These are phyloP conservation scores for Dissophora globulifera DNA, from an alignment of 192 early-diverging fungal genomes.

Conservation along the genomic window DNA sequence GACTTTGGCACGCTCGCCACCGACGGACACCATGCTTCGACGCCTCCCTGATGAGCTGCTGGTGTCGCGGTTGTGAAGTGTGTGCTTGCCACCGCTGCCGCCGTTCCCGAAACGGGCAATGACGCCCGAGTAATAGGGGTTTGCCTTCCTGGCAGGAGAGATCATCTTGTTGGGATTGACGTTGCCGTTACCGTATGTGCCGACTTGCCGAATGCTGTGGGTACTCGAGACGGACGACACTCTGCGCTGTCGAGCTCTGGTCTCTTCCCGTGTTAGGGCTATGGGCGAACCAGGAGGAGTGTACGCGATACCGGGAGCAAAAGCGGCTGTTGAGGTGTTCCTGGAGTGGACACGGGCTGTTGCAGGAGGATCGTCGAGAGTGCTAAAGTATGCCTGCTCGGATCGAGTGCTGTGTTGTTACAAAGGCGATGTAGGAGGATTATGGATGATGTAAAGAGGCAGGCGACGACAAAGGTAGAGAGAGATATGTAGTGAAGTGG, in stretches of 20 bases:
- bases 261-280: conserved; percentile 4
- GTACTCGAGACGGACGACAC: conserved; percentile 49
- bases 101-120: conserved; percentile 40
- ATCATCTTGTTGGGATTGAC: conserved; percentile 34
- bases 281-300: conserved; percentile 21
- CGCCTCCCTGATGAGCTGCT: conserved; percentile 27
- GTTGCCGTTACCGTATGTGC: conserved; percentile 30
- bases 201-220: conserved; percentile 50
- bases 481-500: too few species aligned
- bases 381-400: not conserved
- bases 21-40: conserved; percentile 21
- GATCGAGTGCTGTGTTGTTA: not conserved
- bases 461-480: too few species aligned
- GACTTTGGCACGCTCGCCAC: conserved; percentile 27
- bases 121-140: conserved; percentile 44
- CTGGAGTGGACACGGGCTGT: not conserved
- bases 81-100: conserved; percentile 20
- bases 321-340: conserved; percentile 5
- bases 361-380: not conserved
- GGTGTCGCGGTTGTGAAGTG: conserved; percentile 31
- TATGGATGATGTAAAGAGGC: not conserved
- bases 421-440: too few species aligned
- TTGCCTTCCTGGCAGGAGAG: conserved; percentile 43
- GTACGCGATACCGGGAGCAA: conserved; percentile 10
- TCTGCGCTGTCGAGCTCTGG: conserved; percentile 42